Percentiles rank a stretch among this genome's conserved stretches.
Conservation (phyloP, 129 eudicot genomes). For the Helianthus annuus region HanXRQr2.0-SUNRISE NC_035441.2:155645927-155646426, state of each 20-base stretch:
- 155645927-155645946: conserved; percentile 32
- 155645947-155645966: conserved; percentile 44
- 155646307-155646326: conserved; percentile 49
- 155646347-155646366: conserved; percentile 44
- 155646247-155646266: conserved; percentile 35
- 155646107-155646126: conserved; percentile 43
- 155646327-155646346: conserved; percentile 23
- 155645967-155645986: conserved; percentile 56
- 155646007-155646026: conserved; percentile 51
- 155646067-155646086: conserved; percentile 49
- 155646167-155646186: conserved; percentile 51
- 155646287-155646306: conserved; percentile 44
- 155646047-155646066: conserved; percentile 47
- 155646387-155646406: conserved; percentile 26
- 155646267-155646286: conserved; percentile 40
- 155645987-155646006: conserved; percentile 55
- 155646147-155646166: conserved; percentile 45
- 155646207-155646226: conserved; percentile 47
- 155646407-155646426: conserved; percentile 34
- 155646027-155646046: conserved; percentile 45
- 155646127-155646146: conserved; percentile 34
- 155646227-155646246: conserved; percentile 50
- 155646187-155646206: conserved; percentile 40
- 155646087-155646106: conserved; percentile 55
- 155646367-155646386: conserved; percentile 52